Evolutionary conservation across 257 asterid genomes (phyloP).

Genomic region (Solanum tarijense): DNA sequence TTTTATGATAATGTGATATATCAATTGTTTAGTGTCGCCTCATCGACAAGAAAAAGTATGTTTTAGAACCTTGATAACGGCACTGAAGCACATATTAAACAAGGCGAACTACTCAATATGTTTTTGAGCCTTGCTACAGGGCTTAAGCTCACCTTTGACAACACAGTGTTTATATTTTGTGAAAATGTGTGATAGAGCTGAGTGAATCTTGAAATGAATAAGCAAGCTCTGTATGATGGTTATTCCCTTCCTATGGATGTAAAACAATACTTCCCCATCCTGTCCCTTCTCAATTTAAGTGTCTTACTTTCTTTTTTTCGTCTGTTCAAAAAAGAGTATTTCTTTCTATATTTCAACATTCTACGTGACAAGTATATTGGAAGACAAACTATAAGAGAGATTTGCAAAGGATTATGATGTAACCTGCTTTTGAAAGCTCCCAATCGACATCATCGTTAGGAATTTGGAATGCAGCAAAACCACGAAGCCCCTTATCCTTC

Average conservation of each 20-base stretch:
- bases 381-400: neutral
- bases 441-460: slow-evolving; percentile 16
- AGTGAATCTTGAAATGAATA: neutral
- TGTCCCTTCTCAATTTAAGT: neutral
- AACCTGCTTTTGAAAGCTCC: slow-evolving; percentile 26
- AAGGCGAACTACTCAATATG: too few species aligned
- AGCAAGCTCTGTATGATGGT: neutral
- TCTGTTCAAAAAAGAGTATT: neutral
- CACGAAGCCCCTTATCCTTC: slow-evolving; percentile 22
- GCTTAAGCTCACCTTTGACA: neutral
- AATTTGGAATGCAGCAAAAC: slow-evolving; percentile 18
- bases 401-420: neutral
- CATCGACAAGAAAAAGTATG: neutral
- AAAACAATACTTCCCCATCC: neutral
- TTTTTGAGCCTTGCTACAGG: neutral
- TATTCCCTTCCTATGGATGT: neutral
- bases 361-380: neutral
- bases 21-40: too few species aligned
- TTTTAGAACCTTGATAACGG: neutral
- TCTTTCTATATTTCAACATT: neutral
- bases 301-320: neutral
- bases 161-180: too few species aligned
- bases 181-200: too few species aligned
- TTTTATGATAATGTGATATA: too few species aligned
- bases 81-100: too few species aligned